Base-by-base conservation (phyloP, 116 monocot genomes). In the Dioscorea cayenensis region DNA sequence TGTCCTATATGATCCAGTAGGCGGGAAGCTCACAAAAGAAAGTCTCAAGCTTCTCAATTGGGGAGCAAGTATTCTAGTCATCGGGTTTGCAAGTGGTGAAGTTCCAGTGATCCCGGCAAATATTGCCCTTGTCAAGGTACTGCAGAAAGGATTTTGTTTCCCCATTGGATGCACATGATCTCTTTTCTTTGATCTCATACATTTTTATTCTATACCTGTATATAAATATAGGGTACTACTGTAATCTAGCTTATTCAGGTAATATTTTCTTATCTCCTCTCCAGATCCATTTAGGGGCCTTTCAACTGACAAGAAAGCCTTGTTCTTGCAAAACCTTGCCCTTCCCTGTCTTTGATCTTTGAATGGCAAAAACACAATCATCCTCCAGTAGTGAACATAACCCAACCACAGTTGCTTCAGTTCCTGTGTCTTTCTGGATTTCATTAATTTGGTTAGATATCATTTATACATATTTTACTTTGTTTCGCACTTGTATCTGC, bases 51-150 rank as follows among this genome's bases (percentile, higher is more conserved):
- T 97, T 72, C 79, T 97, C 21, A 97, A 89, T 14, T 97, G 97
- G 97, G 93, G 97, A 62, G 93, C 97, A 61, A 72, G 88, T 66
- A 97, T 97, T 81, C 73, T 97, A 73, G 82, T 97, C 28, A 97
- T 97, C 74, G 97, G 97, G 69, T 97, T 97, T 86, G 97, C 97
- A 51, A 93, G 93, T 63, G 97, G 93, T 79, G 93, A 97, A 83
- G 76, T 97, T 18, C 97, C 97, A 17, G 81, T 90, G 11, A 93
- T 97, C 52, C 97, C 93, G 65, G 97, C 89, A 83, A 97, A 97
- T 83, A 85, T 97, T 78, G 90, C 97, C 78, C 93, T 97, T 71
- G 88, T 97, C 61, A 97, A 97, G 97, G 97, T 95, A 71, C 17
- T 19, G 23, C 51, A 55, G 55, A 55, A 16, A 38, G 8, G 17